Conservation (phyloP, 2,329 filamentous ascomycete genomes). For the Nemania abortiva region DNA sequence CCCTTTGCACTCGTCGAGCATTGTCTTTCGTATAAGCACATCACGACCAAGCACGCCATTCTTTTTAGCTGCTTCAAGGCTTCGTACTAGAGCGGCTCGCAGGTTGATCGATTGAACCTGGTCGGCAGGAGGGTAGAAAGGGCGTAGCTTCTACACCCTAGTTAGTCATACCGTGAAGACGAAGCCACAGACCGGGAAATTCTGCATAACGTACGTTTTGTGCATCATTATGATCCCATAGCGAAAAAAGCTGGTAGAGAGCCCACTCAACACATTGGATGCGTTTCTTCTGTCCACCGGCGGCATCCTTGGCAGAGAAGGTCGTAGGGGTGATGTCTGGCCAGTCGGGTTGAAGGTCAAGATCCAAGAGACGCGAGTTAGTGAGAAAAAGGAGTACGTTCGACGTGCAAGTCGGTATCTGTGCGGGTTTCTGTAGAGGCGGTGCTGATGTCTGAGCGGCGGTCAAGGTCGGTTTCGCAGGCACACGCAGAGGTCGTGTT, state of each 20-base stretch:
- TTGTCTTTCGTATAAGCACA: constrained; percentile 86
- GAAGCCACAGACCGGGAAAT: neutral
- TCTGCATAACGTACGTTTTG: constrained; percentile 68
- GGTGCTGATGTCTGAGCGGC: constrained; percentile 45
- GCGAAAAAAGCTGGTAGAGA: constrained; percentile 84
- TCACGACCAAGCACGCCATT: constrained; percentile 85
- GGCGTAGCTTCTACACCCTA: constrained; percentile 80
- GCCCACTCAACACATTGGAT: constrained; percentile 90
- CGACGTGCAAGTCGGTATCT: constrained; percentile 57
- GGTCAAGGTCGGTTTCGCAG: constrained; percentile 49
- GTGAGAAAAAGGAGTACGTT: constrained; percentile 79
- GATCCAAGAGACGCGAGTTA: constrained; percentile 84
- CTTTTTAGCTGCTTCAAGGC: constrained; percentile 88
- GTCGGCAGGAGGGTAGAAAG: constrained; percentile 91
- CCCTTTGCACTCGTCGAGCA: constrained; percentile 96
- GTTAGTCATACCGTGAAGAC: constrained; percentile 31
- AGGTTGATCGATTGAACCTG: constrained; percentile 92
- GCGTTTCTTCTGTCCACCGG: constrained; percentile 83
- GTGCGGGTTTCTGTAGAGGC: constrained; percentile 31
- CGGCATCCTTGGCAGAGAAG: constrained; percentile 74
- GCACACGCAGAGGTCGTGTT: constrained; percentile 48
- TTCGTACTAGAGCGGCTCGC: constrained; percentile 83
- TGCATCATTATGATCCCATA: constrained; percentile 85
- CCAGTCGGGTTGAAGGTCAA: constrained; percentile 83
- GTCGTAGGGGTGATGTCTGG: constrained; percentile 77